Base-by-base conservation (phyloP, 768 basidiomycete genomes). In the Pleurotus eryngii region DNA sequence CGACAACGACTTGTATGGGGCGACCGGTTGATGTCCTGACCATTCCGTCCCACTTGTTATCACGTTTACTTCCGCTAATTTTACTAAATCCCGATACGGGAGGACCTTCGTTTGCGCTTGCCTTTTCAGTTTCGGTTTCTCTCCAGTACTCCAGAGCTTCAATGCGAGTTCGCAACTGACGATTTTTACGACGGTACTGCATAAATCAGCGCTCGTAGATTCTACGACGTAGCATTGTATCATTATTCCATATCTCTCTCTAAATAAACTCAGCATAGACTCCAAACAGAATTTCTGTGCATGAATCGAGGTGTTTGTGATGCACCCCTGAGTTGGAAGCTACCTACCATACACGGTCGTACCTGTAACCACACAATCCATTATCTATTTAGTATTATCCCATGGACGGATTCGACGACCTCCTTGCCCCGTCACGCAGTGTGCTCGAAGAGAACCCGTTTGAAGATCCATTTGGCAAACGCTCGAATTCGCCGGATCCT, bases 391-490 rank as follows among this genome's bases (percentile, higher is more conserved):
- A 35, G 30, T 35, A 35, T 35, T 11, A 39, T 20, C 15, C 63
- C 14, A 90, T 90, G 89, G 87, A 89, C 70, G 75, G 81, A 64
- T 92, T 92, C 68, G 89, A 91, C 74, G 89, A 92, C 70, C 70
- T 92, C 48, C 78, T 92, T 37, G 75, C 75, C 9, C 78, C 81
- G 53, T 85, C 87, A 24, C 80, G 82, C 62, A 75, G 71, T 62
- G 78, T 74, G 39, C 74, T 90, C n/a, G 86, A 89, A 67, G 79
- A 83, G 57, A 90, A 91, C 63, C 89, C 89, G 0, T 91, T 92
- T 59, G 83, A 83, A 39, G 83, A 88, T 66, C 86, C 86, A 4
- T 90, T 89, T 63, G 74, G 79, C n/a, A 80, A 81, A 57, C 80
- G 88, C 43, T 84, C 87, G 18, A 67, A 71, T 61, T 89, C 89